Evolutionary conservation across 23 red algal species (phyloP).

Genomic region (Agarophyton chilense): DNA sequence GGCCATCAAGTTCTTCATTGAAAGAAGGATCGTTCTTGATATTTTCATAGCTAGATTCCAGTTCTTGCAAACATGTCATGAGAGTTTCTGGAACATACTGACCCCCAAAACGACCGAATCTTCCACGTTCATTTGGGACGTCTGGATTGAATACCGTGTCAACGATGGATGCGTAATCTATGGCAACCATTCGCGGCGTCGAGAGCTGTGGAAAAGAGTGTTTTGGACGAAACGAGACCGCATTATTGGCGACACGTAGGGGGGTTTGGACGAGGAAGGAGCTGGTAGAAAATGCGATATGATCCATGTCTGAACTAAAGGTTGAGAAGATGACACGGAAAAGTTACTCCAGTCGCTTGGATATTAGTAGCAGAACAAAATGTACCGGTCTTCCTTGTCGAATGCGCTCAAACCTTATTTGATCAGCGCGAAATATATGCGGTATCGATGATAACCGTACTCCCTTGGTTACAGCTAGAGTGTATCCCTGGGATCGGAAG

Average conservation of each 20-base stretch:
- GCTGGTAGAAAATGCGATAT: constrained; percentile 26
- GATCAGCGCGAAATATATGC: too few species aligned
- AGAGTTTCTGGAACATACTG: constrained; percentile 97
- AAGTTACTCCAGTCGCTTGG: too few species aligned
- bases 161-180: constrained; percentile 30
- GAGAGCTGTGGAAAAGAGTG: not conserved
- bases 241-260: not conserved
- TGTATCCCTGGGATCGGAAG: too few species aligned
- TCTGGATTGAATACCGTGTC: constrained; percentile 62
- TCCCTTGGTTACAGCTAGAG: too few species aligned
- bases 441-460: too few species aligned
- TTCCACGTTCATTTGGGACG: constrained; percentile 70
- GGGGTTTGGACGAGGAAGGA: constrained; percentile 1
- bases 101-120: constrained; percentile 93
- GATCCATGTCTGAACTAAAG: constrained; percentile 28
- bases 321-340: too few species aligned
- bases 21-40: constrained; percentile 77
- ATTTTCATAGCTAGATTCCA: constrained; percentile 48
- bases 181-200: constrained; percentile 23
- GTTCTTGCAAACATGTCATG: constrained; percentile 75
- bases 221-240: not conserved
- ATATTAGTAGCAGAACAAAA: too few species aligned
- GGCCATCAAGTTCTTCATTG: constrained; percentile 74
- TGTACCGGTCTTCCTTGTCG: too few species aligned
- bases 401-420: too few species aligned